These are phyloP conservation scores for Calonectria honghensis DNA, from an alignment of 2,329 filamentous ascomycete species.

Conservation along the genomic window DNA sequence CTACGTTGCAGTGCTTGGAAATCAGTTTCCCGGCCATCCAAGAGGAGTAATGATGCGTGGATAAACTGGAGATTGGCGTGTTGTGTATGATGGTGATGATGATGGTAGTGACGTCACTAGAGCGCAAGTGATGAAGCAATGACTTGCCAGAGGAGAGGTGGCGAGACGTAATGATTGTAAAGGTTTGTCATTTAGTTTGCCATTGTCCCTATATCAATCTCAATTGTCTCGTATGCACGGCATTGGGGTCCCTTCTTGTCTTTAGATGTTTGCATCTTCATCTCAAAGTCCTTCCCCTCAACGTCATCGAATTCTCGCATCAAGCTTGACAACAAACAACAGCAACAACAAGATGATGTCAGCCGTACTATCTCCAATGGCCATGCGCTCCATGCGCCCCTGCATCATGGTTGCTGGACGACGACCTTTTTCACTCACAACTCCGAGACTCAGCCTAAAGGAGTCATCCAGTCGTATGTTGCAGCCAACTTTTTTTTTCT, in stretches of 20 bases:
- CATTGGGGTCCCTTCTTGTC: not conserved
- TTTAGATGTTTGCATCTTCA: not conserved
- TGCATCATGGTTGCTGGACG: constrained; percentile 51
- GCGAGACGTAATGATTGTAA: constrained; percentile 26
- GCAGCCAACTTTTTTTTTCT: too few relatives aligned
- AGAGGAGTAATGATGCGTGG: constrained; percentile 29
- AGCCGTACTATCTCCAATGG: constrained; percentile 45
- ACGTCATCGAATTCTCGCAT: too few relatives aligned
- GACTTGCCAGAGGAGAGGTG: constrained; percentile 16
- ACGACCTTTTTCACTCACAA: constrained; percentile 56
- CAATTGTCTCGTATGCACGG: not conserved
- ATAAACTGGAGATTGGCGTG: constrained; percentile 17
- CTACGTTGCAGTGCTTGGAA: not conserved
- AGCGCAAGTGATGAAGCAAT: constrained; percentile 33
- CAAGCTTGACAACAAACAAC: not conserved
- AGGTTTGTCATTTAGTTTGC: not conserved
- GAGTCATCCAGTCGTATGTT: constrained; percentile 61
- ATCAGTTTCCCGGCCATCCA: not conserved
- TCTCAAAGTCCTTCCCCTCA: not conserved
- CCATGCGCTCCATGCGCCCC: constrained; percentile 50
- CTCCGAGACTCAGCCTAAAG: constrained; percentile 58
- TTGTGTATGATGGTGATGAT: constrained; percentile 10
- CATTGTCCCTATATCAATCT: constrained; percentile 6
- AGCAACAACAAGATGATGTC: constrained; percentile 51
- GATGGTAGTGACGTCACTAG: constrained; percentile 39